Evolutionary conservation across 2,329 filamentous ascomycete genomes (phyloP), one percentile per base, ranked within the genome.

Genomic region (Diaporthe humulicola): DNA sequence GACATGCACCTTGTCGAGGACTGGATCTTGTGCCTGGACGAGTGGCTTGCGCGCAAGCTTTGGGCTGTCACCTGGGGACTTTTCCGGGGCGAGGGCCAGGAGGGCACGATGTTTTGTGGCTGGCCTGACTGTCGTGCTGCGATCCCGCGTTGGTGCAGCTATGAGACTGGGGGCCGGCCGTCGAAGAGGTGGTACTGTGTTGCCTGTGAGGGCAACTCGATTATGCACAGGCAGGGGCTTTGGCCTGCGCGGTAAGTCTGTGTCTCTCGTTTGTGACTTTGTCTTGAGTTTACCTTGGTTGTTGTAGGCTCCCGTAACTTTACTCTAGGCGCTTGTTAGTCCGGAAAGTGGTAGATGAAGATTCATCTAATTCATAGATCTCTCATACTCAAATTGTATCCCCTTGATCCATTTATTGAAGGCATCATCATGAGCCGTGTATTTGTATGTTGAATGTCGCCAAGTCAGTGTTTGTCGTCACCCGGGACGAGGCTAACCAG

Each of bases 81-180:
- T 2, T 17, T 52, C n/a, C 12, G 19, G 15, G 64, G 64, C 7
- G 12, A 5, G 12, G 64, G 45, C 1, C 14, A 10, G 22, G 9
- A 17, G 0, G 12, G 25, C 4, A 1, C 6, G 1, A 2, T 28
- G 22, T 4, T 14, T 1, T 67, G 64, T 8, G 45, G 22, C 14
- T 67, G 64, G 64, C 7, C 2, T 12, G 58, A 61, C 7, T 67
- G 64, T 4, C 3, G 22, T 2, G 64, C 42, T n/a, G 45, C 22
- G 3, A 25, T 67, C 1, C 64, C 64, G 4, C 0, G 3, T 17
- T 38, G n/a, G 64, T 38, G 45, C 8, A 7, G 0, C 2, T 67
- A 14, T 17, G 2, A 1, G 7, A 8, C 28, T 7, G 45, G 9
- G 4, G 22, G 52, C 3, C 1, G 7, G 1, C n/a, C n/a, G n/a